Base-by-base conservation (phyloP, 148 eudicot genomes). In the Silene latifolia region DNA sequence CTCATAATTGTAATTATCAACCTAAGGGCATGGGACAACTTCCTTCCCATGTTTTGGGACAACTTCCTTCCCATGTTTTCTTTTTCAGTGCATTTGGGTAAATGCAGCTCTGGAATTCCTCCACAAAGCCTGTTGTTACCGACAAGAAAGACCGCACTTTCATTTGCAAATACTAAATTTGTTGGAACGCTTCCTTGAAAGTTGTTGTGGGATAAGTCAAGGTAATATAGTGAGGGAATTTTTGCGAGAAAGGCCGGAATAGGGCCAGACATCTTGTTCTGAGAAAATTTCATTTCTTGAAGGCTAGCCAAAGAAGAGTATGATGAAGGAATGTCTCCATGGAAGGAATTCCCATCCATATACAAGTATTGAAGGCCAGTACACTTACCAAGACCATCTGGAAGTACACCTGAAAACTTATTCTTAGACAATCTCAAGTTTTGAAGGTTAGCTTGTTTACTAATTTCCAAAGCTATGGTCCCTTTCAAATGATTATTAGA, bases 341-440 rank as follows among this genome's bases (percentile, higher is more conserved):
- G 48, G 18, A 85, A 59, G 15, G 17, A 77, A n/a, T n/a, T n/a
- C n/a, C n/a, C n/a, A n/a, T n/a, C n/a, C n/a, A n/a, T n/a, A n/a
- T n/a, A n/a, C n/a, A 87, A 51, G 35, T 13, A 21, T 9, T 59
- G 46, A 24, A 84, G 72, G 14, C 39, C 64, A 4, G 47, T 7
- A 44, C 87, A 87, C 7, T 67, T 54, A 5, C 81, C 59, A 6
- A 82, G 70, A 39, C 74, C 62, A 32, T 39, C 65, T 5, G 86
- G 86, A 67, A 87, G 77, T 58, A 71, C 58, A 17, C 87, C 87
- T 2, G 86, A 78, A 32, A 82, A 63, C 39, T 25, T 60, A 59
- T 87, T 87, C 4, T 73, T 20, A 0, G 82, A 79, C 74, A 87
- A 24, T 61, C 54, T 46, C 27, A 87, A 58, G 5, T 14, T 0